Evolutionary conservation across 331 rosid genomes (phyloP), one percentile per base, ranked within the genome.

Genomic region (Acacia pycnantha): DNA sequence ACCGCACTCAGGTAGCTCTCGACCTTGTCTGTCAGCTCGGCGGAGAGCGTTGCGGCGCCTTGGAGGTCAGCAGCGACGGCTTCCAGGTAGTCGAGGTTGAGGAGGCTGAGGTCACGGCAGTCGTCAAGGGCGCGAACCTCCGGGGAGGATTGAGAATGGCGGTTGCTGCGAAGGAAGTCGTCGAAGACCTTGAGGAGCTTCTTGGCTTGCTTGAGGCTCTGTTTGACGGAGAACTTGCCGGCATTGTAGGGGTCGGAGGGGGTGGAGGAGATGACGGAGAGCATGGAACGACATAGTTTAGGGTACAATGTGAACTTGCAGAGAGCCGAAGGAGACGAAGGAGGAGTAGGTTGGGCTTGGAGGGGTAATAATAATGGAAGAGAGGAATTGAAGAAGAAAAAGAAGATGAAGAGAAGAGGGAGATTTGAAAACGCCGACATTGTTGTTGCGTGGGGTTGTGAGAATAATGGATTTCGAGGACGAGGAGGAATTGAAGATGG

Each of bases 241-340:
- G 86, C 77, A 61, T 76, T 53, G 88, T 88, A 94, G 11, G 94
- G 92, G n/a, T 92, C 92, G 2, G 92, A 86, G 0, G 96, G 90
- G 0, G 92, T 84, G 78, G 80, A 81, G 2, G 82, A 76, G 15
- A 88, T 77, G 48, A 89, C 31, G 40, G 92, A 88, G 66, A 92
- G 82, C 18, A 94, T 85, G 15, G 97, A 91, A 40, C 91, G 97
- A 75, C 96, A 94, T 19, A 94, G 96, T 82, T 90, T 92, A 2
- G 96, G 98, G 81, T 90, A 92, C 51, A 88, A 64, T 56, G 97
- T 89, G 74, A 84, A 77, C 77, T 87, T 87, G 84, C 97, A 94
- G 5, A 86, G 83, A 6, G 84, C 50, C 4, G 93, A 65, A 19
- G 92, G 44, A 0, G 92, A 43, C 0, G 89, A 3, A 1, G 83